Conservation (phyloP, 495 filamentous ascomycete genomes). For the Daldinia loculata region DNA sequence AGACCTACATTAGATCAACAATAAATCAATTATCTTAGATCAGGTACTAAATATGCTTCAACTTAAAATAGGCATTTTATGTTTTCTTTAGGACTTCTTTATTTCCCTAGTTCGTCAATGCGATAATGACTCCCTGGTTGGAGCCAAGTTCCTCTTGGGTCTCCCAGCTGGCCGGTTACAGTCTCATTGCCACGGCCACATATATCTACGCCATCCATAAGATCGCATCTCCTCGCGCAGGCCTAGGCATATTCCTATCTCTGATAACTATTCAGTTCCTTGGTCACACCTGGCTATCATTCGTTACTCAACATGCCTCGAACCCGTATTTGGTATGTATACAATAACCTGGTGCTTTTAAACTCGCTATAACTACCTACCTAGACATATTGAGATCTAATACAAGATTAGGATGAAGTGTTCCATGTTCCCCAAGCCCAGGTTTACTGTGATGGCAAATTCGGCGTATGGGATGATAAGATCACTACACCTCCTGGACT, state of each 20-base stretch:
- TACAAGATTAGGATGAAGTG: constrained; percentile 75
- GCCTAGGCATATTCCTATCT: constrained; percentile 8
- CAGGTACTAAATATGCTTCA: background rate
- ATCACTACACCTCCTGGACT: constrained; percentile 95
- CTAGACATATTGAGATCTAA: constrained; percentile 26
- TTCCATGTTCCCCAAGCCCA: constrained; percentile 96
- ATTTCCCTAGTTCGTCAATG: background rate
- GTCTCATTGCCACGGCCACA: constrained; percentile 15
- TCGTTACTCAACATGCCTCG: constrained; percentile 63
- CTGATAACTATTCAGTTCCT: constrained; percentile 10
- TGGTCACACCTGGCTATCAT: constrained; percentile 45
- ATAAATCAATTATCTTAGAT: background rate
- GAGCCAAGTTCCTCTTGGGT: constrained; percentile 15
- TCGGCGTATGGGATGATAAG: constrained; percentile 88
- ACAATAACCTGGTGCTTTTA: background rate
- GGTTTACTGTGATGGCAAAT: constrained; percentile 79
- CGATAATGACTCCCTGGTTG: constrained; percentile 16
- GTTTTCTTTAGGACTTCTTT: background rate
- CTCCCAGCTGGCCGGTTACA: constrained; percentile 21
- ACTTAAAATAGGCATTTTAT: background rate
- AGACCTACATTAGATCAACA: background rate
- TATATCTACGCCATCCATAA: constrained; percentile 21
- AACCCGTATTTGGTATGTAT: constrained; percentile 80
- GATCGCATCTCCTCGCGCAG: background rate
- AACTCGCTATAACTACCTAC: background rate